phyloP scores from a whole-genome alignment of 2,329 filamentous ascomycete species.

The Cladosporium phlei region DNA sequence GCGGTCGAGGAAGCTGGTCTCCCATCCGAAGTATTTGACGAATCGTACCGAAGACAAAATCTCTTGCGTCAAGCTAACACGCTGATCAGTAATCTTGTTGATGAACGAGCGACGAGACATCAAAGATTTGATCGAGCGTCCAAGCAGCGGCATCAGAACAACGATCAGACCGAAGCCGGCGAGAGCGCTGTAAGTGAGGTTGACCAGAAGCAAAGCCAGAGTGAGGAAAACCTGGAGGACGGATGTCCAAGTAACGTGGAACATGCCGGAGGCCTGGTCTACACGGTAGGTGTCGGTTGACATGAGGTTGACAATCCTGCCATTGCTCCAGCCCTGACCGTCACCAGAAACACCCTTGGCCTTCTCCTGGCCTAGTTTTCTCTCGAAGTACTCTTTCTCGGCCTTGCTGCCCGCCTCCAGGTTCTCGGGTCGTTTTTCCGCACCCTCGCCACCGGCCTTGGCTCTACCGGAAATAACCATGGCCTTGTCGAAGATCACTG shows the following conservation, averaged over 20 bases:
- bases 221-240: conserved; percentile 76
- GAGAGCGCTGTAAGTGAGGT: conserved; percentile 83
- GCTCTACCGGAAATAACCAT: conserved; percentile 85
- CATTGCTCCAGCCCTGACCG: conserved; percentile 84
- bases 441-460: conserved; percentile 67
- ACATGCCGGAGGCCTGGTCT: conserved; percentile 80
- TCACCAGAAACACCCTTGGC: conserved; percentile 57
- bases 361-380: conserved; percentile 40
- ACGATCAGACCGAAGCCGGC: conserved; percentile 81
- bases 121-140: conserved; percentile 68
- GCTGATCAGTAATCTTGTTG: conserved; percentile 90
- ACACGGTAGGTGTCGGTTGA: conserved; percentile 91
- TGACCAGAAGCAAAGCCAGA: conserved; percentile 74
- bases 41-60: conserved; percentile 87
- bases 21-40: conserved; percentile 97
- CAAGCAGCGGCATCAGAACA: conserved; percentile 71
- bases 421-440: conserved; percentile 34
- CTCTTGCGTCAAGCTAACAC: conserved; percentile 86
- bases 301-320: conserved; percentile 88
- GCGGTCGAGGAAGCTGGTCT: conserved; percentile 75
- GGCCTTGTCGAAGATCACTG: conserved; percentile 85
- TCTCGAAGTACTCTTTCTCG: conserved; percentile 50
- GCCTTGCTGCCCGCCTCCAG: conserved; percentile 46
- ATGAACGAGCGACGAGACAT: conserved; percentile 72
- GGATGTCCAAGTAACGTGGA: conserved; percentile 87